Evolutionary conservation across 805 yeast species (phyloP), one percentile per base, ranked within the genome.

Genomic region (Barnettozyma sp.): DNA sequence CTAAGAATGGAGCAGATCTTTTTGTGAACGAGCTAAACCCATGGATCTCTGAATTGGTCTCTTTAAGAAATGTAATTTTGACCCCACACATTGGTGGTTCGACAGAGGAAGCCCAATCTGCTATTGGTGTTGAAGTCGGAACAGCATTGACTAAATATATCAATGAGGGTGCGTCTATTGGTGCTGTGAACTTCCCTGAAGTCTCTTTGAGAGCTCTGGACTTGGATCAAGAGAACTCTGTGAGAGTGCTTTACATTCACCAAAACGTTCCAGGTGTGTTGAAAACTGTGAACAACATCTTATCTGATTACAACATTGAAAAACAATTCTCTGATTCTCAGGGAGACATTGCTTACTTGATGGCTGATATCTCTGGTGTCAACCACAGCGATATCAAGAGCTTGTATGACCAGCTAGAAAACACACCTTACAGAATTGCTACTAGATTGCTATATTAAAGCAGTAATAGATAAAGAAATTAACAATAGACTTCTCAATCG

Each of bases 81-180:
- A 81, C 97, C 37, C 98, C 98, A 22, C 98, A 92, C 59, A 92
- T 92, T 51, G 98, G 98, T 66, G 98, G 98, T 49, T 87, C 97
- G 34, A 92, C 98, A 32, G 97, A 90, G 65, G 98, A 92, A 70
- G 98, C 98, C 25, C 98, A 92, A 72, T 73, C 84, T 38, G 95
- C 97, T 26, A 92, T 92, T 56, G 98, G 98, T 66, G 70, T 90
- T 42, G 98, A 92, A 68, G 98, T 92, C 43, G 85, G 81, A 42
- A 70, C 82, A 30, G 78, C 95, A 26, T 71, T 92, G 54, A 71
- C 88, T 46, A 85, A 84, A 59, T 92, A 87, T 69, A 82, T 92
- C 61, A 90, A 88, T 65, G 97, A 90, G 70, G 98, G 98, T 70
- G 71, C 78, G 54, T 83, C 97, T 12, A 74, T 74, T 34, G 97